A percentile compares a stretch with the other conserved stretches of the same genome.
Evolutionary conservation across 352 stramenopile genomes (phyloP).

Genomic region (Pythium dissimile): DNA sequence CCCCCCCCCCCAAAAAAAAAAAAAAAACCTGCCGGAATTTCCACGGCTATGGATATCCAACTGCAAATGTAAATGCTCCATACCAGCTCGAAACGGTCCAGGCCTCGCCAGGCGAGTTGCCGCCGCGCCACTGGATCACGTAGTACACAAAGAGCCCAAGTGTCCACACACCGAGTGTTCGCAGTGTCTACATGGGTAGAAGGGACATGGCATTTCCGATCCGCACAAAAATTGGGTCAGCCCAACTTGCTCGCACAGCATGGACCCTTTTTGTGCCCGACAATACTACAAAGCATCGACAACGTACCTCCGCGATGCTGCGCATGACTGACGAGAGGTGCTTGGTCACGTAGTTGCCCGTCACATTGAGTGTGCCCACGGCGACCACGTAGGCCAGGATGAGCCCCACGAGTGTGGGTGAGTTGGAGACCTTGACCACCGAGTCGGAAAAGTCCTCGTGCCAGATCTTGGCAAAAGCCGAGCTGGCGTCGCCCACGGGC

Average conservation of each 20-base stretch:
- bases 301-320: slow-evolving; percentile 70
- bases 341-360: slow-evolving; percentile 84
- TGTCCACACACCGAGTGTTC: slow-evolving; percentile 75
- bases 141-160: slow-evolving; percentile 80
- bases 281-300: neutral
- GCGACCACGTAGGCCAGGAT: slow-evolving; percentile 65
- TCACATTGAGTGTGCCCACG: slow-evolving; percentile 80
- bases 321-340: slow-evolving; percentile 81
- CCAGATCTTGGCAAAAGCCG: slow-evolving; percentile 66
- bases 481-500: slow-evolving; percentile 29
- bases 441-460: slow-evolving; percentile 83
- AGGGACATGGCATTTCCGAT: neutral
- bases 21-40: too few relatives aligned
- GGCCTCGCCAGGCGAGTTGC: slow-evolving; percentile 55
- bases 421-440: slow-evolving; percentile 73
- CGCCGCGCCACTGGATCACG: slow-evolving; percentile 60
- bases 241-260: too few relatives aligned
- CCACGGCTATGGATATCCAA: too few relatives aligned
- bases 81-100: slow-evolving; percentile 76
- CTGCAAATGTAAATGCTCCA: too few relatives aligned
- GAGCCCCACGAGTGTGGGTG: slow-evolving; percentile 45
- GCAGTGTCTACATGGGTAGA: slow-evolving; percentile 44
- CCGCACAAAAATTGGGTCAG: neutral
- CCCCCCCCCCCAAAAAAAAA: too few relatives aligned
- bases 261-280: too few relatives aligned